These are phyloP conservation scores for Orbilia blumenaviensis DNA, from an alignment of 2,329 filamentous ascomycete genomes.

Conservation along the genomic window DNA sequence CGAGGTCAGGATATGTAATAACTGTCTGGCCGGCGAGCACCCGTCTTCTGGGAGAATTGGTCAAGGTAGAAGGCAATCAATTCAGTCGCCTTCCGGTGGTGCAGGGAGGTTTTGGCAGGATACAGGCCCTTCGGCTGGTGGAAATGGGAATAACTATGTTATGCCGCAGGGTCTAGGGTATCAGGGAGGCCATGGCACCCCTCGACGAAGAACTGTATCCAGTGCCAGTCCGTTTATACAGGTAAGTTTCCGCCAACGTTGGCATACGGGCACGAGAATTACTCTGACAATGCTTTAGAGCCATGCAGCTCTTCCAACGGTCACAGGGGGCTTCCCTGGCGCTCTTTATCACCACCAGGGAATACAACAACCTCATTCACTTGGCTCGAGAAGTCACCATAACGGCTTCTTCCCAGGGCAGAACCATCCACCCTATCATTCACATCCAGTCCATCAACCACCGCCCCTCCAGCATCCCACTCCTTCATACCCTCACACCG, in stretches of 20 bases:
- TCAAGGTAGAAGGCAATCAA: conserved; percentile 21
- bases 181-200: neutral
- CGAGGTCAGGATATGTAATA: conserved; percentile 56
- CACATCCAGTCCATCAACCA: conserved; percentile 29
- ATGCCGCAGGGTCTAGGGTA: conserved; percentile 2
- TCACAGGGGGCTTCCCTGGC: conserved; percentile 31
- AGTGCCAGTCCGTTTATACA: conserved; percentile 19
- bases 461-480: conserved; percentile 45
- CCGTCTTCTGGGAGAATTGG: neutral
- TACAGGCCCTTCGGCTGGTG: conserved; percentile 32
- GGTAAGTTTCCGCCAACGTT: neutral
- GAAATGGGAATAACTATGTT: conserved; percentile 27
- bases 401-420: conserved; percentile 26
- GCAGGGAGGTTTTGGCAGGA: conserved; percentile 52
- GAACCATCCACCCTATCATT: conserved; percentile 50
- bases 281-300: neutral
- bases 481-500: conserved; percentile 41
- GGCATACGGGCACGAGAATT: neutral
- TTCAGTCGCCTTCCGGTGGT: conserved; percentile 34
- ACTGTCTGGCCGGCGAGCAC: conserved; percentile 55
- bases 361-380: conserved; percentile 24
- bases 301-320: conserved; percentile 8
- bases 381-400: conserved; percentile 28
- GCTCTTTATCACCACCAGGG: conserved; percentile 33
- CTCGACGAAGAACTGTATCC: conserved; percentile 31